Evolutionary conservation across 768 basidiomycete species (phyloP).

Genomic region (Termitomyces sp.): DNA sequence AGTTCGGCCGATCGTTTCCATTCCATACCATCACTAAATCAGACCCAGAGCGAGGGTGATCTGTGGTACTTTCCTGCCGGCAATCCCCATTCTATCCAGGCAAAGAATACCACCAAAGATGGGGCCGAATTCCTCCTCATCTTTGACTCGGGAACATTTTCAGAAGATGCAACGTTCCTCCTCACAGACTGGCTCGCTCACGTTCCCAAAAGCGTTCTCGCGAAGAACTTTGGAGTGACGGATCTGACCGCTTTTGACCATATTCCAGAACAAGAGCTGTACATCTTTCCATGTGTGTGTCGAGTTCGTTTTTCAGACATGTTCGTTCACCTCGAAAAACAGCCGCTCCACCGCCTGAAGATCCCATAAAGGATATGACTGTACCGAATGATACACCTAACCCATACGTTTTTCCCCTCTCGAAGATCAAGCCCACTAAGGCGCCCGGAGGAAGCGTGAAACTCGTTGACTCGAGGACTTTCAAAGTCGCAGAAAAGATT

Average conservation of each 20-base stretch:
- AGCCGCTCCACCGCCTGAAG: slow-evolving; percentile 37
- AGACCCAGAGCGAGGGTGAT: slow-evolving; percentile 26
- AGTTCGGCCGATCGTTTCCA: slow-evolving; percentile 10
- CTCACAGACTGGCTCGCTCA: slow-evolving; percentile 68
- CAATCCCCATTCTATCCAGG: slow-evolving; percentile 50
- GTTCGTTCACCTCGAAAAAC: background rate
- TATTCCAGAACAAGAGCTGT: slow-evolving; percentile 47
- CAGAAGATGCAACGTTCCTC: slow-evolving; percentile 54
- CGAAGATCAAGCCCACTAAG: slow-evolving; percentile 34
- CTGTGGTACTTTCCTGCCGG: slow-evolving; percentile 59
- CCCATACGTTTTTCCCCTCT: slow-evolving; percentile 52
- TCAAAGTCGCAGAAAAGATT: slow-evolving; percentile 46
- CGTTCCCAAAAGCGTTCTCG: slow-evolving; percentile 41
- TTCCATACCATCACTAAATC: background rate
- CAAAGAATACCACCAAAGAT: slow-evolving; percentile 37
- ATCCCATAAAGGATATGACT: slow-evolving; percentile 35
- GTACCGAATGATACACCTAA: slow-evolving; percentile 42
- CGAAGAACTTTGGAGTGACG: slow-evolving; percentile 55
- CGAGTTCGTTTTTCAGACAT: background rate
- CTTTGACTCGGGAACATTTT: slow-evolving; percentile 37
- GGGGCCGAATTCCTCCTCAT: slow-evolving; percentile 51
- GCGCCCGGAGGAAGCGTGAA: slow-evolving; percentile 54
- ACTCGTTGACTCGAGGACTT: slow-evolving; percentile 50
- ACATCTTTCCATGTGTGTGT: slow-evolving; percentile 40
- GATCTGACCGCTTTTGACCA: slow-evolving; percentile 41